Evolutionary conservation across 2,329 filamentous ascomycete genomes (phyloP), one percentile per base, ranked within the genome.

Genomic region (Colletotrichum filicis): DNA sequence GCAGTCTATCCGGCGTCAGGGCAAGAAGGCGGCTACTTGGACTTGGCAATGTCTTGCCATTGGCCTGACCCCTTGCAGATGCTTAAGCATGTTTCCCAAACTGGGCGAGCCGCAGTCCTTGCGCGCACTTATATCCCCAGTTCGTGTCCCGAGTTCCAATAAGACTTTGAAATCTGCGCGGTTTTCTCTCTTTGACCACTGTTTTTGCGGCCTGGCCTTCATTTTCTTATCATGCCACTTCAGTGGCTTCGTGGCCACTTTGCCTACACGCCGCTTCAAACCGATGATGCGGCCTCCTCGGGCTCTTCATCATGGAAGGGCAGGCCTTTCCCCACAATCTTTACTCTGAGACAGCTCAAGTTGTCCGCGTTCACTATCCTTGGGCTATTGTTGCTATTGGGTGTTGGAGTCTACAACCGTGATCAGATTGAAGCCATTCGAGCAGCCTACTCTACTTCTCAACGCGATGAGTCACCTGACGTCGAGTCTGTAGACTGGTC

Each of bases 401-500:
- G 16, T 11, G 42, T 49, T 2, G 42, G 5, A 1, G 42, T 49
- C 16, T 49, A n/a, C 19, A 49, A n/a, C 1, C 42, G 42, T 8
- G 42, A 49, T 49, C 42, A 49, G 19, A n/a, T n/a, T 9, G 42
- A 8, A 49, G 42, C 19, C 19, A 49, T n/a, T 11, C 37, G 42
- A n/a, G 42, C 1, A 42, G 37, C 37, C 0, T 42, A 42, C 19
- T n/a, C 19, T 1, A n/a, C 42, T 49, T n/a, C 42, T n/a, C 42
- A 49, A 49, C 57, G 46, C 16, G 22, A 46, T 1, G 22, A 4
- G 3, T n/a, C 58, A n/a, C 24, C 42, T 28, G 14, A n/a, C 3
- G 16, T 3, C 49, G 14, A 37, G 8, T 5, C 30, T 7, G 4
- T 9, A 28, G 78, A 87, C 76, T 87, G 85, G 85, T 81, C 80